Base-by-base conservation (phyloP, 176 grass and related monocot species). In the Chloris gayana region DNA sequence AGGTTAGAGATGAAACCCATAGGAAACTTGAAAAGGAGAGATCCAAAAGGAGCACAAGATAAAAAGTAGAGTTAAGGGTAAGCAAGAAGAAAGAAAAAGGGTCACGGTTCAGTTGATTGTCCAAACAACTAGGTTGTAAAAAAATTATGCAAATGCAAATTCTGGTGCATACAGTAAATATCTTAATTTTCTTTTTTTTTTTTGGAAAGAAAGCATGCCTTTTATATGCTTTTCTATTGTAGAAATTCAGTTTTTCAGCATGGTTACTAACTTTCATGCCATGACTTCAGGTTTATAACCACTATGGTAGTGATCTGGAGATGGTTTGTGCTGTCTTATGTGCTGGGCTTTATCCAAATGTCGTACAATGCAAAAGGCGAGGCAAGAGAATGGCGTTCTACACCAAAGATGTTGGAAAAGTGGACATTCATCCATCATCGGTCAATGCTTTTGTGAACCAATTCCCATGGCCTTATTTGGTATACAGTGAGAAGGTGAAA, bases 401-500 rank as follows among this genome's bases (percentile, higher is more conserved):
- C 79, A 98, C 81, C 64, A 93, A 93, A 85, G 96, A 98, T 78
- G 95, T 93, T 65, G 92, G 95, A 67, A 98, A 95, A 85, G 92
- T 95, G 77, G 88, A 98, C 57, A 88, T 98, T 26, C 95, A 98
- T 81, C 95, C 92, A 54, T 94, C 95, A 19, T 98, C 95, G 64
- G 95, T 98, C 42, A 98, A 98, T 69, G 81, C 95, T 17, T 85
- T 84, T 49, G 83, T 90, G 47, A 76, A 94, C 45, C 64, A 87
- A 39, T 94, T 93, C 82, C 92, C 95, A 38, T 85, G 94, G 78
- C 91, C 95, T 71, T 98, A 94, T 74, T 82, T 98, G 90, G 88
- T 98, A 69, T 98, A 98, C 44, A 95, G 95, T 37, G 92, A 98
- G 65, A 98, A 93, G 88, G 92, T 98, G 66, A 98, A 98, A 70